A percentile compares a stretch with the other conserved stretches of the same genome.
Conservation (phyloP, 1,284 basidiomycete species). For the Neolentinus lepideus region DNA sequence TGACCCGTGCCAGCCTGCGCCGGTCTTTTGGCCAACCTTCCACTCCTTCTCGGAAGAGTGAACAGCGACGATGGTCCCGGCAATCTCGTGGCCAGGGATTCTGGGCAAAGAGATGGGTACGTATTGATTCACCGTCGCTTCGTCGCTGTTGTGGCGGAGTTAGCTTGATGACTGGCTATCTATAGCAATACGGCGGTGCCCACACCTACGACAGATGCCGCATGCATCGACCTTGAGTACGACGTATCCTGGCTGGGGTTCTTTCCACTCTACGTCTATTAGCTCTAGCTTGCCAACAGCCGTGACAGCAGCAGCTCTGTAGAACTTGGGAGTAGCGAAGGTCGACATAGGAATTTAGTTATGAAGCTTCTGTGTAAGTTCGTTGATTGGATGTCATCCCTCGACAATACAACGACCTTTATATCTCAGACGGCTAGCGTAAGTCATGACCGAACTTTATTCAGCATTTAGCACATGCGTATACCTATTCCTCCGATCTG, state of each 20-base stretch:
- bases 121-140: conserved; percentile 11
- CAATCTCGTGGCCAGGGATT: conserved; percentile 19
- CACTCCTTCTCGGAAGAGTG: conserved; percentile 10
- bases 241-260: conserved; percentile 22
- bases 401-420: no score
- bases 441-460: background rate
- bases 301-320: no score
- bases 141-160: conserved; percentile 15
- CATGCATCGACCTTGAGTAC: conserved; percentile 25
- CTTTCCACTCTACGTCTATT: conserved; percentile 20
- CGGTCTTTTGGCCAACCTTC: conserved; percentile 20
- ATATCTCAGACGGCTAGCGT: conserved; percentile 9
- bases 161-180: background rate
- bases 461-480: no score
- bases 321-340: no score
- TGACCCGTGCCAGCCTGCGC: conserved; percentile 20
- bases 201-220: conserved; percentile 16
- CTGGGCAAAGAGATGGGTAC: conserved; percentile 10
- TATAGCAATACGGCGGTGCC: background rate
- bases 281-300: no score
- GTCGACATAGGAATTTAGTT: no score
- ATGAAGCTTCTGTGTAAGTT: no score
- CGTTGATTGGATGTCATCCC: no score
- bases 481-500: no score
- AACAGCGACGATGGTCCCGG: conserved; percentile 17